phyloP scores from a whole-genome alignment of 1,139 yeast genomes.

The Saccharomyces hybrid region DNA sequence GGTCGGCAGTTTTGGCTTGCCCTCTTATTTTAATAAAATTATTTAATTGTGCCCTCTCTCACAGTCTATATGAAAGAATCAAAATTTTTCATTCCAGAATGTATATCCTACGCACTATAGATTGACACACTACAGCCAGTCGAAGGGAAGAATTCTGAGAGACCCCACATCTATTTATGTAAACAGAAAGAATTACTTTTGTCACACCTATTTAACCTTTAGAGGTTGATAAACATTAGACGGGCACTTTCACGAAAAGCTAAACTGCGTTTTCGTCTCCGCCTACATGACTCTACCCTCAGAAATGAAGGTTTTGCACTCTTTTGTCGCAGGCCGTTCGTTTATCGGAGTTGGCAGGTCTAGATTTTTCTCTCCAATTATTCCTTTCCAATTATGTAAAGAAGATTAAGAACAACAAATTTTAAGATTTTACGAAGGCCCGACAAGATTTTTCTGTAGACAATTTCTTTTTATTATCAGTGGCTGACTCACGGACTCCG shows the following conservation, averaged over 20 bases:
- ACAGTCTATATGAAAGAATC: neutral
- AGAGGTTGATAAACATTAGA: neutral
- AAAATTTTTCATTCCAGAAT: neutral
- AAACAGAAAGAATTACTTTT: neutral
- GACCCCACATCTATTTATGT: neutral
- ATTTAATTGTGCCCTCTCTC: neutral
- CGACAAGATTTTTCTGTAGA: neutral
- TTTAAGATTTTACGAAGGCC: neutral
- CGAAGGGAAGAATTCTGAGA: neutral
- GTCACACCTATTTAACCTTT: neutral
- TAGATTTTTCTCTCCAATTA: neutral
- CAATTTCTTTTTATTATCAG: neutral
- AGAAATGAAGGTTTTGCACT: neutral
- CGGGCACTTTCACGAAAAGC: neutral
- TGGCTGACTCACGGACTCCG: too few species aligned
- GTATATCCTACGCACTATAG: neutral
- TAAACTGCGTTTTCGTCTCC: neutral
- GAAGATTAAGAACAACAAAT: neutral
- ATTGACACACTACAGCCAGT: neutral
- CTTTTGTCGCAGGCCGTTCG: neutral
- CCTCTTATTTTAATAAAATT: neutral
- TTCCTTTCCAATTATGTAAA: neutral
- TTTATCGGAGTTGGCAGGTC: constrained; percentile 1
- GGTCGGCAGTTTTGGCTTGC: neutral
- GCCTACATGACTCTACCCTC: constrained; percentile 1